Conservation (phyloP, 2,329 filamentous ascomycete species). For the Calcarisporium arbuscula region DNA sequence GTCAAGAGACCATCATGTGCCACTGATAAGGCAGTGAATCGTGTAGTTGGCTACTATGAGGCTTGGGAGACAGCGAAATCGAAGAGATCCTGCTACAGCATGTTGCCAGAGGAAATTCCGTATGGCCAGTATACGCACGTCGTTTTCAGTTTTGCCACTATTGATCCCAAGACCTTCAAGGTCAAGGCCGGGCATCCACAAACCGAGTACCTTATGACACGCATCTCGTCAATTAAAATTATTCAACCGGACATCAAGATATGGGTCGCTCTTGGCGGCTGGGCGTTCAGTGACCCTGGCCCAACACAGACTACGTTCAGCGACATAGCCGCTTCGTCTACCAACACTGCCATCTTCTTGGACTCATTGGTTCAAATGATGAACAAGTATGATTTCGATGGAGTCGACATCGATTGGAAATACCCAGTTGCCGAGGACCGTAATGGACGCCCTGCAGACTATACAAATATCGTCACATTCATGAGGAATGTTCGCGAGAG, state of each 20-base stretch:
- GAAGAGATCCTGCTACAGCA: slow-evolving; percentile 11
- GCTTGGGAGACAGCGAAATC: slow-evolving; percentile 12
- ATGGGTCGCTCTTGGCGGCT: slow-evolving; percentile 35
- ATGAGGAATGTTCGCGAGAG: slow-evolving; percentile 13
- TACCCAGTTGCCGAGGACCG: slow-evolving; percentile 21
- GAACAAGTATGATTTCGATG: slow-evolving; percentile 18
- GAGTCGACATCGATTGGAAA: slow-evolving; percentile 22
- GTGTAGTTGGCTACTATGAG: slow-evolving; percentile 23
- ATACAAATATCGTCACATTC: slow-evolving; percentile 14
- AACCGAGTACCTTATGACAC: background rate
- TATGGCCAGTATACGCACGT: slow-evolving; percentile 20
- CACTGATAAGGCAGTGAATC: slow-evolving; percentile 3
- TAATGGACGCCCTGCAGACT: slow-evolving; percentile 15
- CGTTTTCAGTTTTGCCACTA: slow-evolving; percentile 24
- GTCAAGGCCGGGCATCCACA: slow-evolving; percentile 1
- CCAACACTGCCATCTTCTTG: slow-evolving; percentile 28
- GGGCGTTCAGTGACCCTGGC: slow-evolving; percentile 29
- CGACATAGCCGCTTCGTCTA: slow-evolving; percentile 17
- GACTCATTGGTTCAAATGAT: slow-evolving; percentile 18
- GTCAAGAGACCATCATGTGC: slow-evolving; percentile 8
- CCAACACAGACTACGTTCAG: slow-evolving; percentile 18
- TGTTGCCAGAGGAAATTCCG: slow-evolving; percentile 17
- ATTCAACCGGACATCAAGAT: slow-evolving; percentile 23
- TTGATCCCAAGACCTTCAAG: slow-evolving; percentile 21
- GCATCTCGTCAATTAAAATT: slow-evolving; percentile 11